Evolutionary conservation across 2,329 filamentous ascomycete species (phyloP).

Genomic region (Scedosporium apiospermum): DNA sequence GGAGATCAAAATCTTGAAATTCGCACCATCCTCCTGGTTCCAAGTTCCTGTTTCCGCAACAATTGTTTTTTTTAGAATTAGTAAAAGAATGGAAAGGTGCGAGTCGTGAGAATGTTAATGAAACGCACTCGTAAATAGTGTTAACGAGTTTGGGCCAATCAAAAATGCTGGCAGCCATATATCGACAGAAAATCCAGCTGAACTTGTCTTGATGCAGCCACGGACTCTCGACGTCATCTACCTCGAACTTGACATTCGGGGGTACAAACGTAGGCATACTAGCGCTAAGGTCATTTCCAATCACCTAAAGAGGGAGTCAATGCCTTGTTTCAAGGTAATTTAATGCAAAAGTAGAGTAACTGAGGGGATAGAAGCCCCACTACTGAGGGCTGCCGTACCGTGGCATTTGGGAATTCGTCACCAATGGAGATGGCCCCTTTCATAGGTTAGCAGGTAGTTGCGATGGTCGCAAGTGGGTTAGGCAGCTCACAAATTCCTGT

Average conservation of each 20-base stretch:
- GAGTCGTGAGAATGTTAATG: constrained; percentile 20
- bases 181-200: constrained; percentile 26
- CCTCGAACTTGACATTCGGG: constrained; percentile 52
- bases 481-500: constrained; percentile 26
- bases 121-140: constrained; percentile 16
- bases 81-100: constrained; percentile 5
- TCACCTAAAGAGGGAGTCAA: constrained; percentile 15
- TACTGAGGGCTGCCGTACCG: constrained; percentile 3
- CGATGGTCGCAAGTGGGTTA: neutral
- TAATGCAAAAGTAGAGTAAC: neutral
- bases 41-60: constrained; percentile 21
- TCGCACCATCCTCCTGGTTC: constrained; percentile 46
- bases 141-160: constrained; percentile 19
- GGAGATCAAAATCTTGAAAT: constrained; percentile 36
- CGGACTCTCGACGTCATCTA: constrained; percentile 53
- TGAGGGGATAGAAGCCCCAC: neutral
- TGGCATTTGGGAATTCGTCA: constrained; percentile 17
- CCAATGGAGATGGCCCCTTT: constrained; percentile 29
- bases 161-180: constrained; percentile 20
- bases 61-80: neutral
- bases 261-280: constrained; percentile 51
- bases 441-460: neutral
- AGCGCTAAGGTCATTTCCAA: constrained; percentile 21
- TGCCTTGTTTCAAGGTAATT: constrained; percentile 26
- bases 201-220: constrained; percentile 32